Base-by-base conservation (phyloP, 306 rosid species). In the Dryas octopetala region DNA sequence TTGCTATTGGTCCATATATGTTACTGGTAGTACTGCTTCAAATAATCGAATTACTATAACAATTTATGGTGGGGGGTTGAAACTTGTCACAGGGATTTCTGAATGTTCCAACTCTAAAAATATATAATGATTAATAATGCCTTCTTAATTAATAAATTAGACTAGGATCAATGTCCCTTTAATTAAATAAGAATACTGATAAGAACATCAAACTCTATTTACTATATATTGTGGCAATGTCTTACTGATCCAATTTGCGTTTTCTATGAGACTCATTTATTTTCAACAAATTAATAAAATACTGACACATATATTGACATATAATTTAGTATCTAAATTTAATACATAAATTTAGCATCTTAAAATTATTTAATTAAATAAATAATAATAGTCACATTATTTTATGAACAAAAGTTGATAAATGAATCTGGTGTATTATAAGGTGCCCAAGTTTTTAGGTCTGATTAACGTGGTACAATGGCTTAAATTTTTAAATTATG, bases 121-220 rank as follows among this genome's bases (percentile, higher is more conserved):
- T 32, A 32, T 32, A 32, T 32, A 32, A 1, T 32, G 38, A 32
- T 32, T 32, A 32, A 1, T 32, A 32, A 32, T 32, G 38, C 41
- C n/a, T 10, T 40, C 3, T 51, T 54, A 83, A 70, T 76, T 81
- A 76, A 75, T 63, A 61, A 81, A 85, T 78, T 62, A 16, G 9
- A 15, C 47, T 77, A 86, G 93, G 96, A 88, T 91, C 90, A 72
- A 80, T 62, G 91, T 88, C 92, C 86, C 81, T 80, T 86, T 80
- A 63, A 79, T 73, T 71, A 85, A 84, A 87, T 23, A 23, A 23
- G 23, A 23, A 23, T 23, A 23, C 38, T 32, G 2, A 2, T 32
- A 32, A 32, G 38, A 32, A 32, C 3, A 32, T 32, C 38, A 32
- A 32, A 32, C 38, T 32, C 38, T 32, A 32, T 32, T 32, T 32